phyloP scores from a whole-genome alignment of 2,329 filamentous ascomycete species.

The Neofusicoccum umdonicola region DNA sequence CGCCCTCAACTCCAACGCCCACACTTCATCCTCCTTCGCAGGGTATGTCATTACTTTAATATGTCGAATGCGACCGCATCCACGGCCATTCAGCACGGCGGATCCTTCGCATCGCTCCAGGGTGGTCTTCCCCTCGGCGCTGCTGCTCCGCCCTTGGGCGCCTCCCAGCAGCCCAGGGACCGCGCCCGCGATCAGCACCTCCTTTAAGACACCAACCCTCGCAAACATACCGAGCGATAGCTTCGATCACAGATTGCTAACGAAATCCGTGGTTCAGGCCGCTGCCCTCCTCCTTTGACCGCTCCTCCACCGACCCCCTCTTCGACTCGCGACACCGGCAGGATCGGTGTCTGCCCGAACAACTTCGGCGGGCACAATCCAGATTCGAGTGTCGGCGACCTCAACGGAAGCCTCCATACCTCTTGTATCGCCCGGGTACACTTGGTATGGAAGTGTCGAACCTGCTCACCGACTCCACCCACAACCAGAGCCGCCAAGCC shows the following conservation, averaged over 20 bases:
- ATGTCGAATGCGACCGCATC: slow-evolving; percentile 32
- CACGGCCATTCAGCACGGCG: slow-evolving; percentile 18
- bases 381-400: slow-evolving; percentile 1
- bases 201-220: slow-evolving; percentile 9
- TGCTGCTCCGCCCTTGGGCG: slow-evolving; percentile 30
- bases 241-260: slow-evolving; percentile 9
- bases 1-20: slow-evolving; percentile 30
- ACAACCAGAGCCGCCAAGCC: slow-evolving; percentile 1
- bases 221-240: not conserved
- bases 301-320: slow-evolving; percentile 27
- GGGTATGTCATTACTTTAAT: slow-evolving; percentile 32
- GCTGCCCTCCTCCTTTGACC: slow-evolving; percentile 31
- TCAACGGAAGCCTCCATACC: slow-evolving; percentile 4
- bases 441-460: slow-evolving; percentile 33
- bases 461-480: slow-evolving; percentile 26
- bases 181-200: slow-evolving; percentile 19
- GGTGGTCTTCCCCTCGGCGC: slow-evolving; percentile 18
- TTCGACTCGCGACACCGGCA: slow-evolving; percentile 39
- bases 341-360: slow-evolving; percentile 28
- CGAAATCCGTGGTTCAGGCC: slow-evolving; percentile 13
- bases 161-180: slow-evolving; percentile 31
- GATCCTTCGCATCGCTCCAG: slow-evolving; percentile 22
- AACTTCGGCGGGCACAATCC: slow-evolving; percentile 3
- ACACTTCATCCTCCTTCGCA: slow-evolving; percentile 26
- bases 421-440: not conserved